phyloP scores from a whole-genome alignment of 2,329 filamentous ascomycete species.

The Mycosphaerelloides madeirae region DNA sequence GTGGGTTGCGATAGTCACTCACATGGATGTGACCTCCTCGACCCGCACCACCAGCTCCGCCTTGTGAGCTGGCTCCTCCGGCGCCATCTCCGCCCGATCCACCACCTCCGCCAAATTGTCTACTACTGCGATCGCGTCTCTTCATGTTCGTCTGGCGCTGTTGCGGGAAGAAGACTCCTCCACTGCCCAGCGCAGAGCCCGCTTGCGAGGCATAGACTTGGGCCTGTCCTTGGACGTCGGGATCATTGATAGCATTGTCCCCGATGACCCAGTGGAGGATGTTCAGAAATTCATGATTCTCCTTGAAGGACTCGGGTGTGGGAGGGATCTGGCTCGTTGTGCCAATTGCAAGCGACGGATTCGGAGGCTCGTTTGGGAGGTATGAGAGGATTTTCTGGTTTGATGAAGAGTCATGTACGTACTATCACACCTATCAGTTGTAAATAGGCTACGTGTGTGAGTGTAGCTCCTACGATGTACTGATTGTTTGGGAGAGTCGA shows the following conservation, averaged over 20 bases:
- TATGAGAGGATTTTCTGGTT: conserved; percentile 49
- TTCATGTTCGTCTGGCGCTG: conserved; percentile 21
- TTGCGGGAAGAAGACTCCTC: conserved; percentile 46
- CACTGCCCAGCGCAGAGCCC: conserved; percentile 50
- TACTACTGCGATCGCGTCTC: conserved; percentile 17
- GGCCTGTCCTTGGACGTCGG: conserved; percentile 54
- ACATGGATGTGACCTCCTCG: conserved; percentile 60
- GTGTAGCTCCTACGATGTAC: conserved; percentile 33
- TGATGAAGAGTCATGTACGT: conserved; percentile 43
- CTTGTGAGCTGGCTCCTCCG: conserved; percentile 55
- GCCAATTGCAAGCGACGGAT: conserved; percentile 51
- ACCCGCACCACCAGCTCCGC: conserved; percentile 54
- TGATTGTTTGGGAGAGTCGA: conserved; percentile 43
- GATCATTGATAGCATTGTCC: conserved; percentile 52
- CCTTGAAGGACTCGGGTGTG: conserved; percentile 51
- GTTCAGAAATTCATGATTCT: conserved; percentile 53
- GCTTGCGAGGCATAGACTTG: conserved; percentile 56
- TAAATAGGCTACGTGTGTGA: background rate
- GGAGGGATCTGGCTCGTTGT: conserved; percentile 52
- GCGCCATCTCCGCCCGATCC: conserved; percentile 45
- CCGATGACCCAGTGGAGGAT: conserved; percentile 54
- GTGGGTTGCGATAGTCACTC: conserved; percentile 56
- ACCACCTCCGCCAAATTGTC: conserved; percentile 34
- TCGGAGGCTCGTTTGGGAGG: conserved; percentile 52
- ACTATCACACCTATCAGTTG: conserved; percentile 27